Evolutionary conservation across 345 rosid species (phyloP).

Genomic region (Erodium maritimum): DNA sequence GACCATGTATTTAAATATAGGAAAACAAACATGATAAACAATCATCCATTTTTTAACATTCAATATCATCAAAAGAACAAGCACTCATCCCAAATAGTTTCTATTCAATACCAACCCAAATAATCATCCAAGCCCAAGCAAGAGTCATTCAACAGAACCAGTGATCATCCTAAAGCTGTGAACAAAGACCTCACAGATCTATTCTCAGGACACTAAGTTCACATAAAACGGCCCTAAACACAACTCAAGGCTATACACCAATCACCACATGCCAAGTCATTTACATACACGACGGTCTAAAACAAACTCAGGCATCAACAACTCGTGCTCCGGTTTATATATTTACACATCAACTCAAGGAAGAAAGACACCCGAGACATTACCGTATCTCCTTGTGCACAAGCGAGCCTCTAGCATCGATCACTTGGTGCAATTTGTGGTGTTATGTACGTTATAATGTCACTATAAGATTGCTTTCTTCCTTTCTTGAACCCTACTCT

Average conservation of each 20-base stretch:
- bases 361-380: no score
- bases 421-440: background rate
- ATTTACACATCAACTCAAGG: background rate
- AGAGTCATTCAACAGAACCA: no score
- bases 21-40: no score
- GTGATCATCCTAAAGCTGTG: no score
- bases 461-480: constrained; percentile 1
- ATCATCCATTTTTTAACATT: no score
- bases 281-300: background rate
- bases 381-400: no score
- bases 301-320: background rate
- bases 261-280: no score
- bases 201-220: background rate
- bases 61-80: no score
- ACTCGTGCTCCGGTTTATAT: background rate
- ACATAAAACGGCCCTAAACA: background rate
- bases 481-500: constrained; percentile 7
- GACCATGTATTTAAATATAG: no score
- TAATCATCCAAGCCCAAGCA: background rate
- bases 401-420: no score
- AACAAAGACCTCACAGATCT: background rate
- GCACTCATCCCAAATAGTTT: background rate
- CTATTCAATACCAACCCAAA: background rate
- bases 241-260: background rate
- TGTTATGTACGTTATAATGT: constrained; percentile 9